Base-by-base conservation (phyloP, 2,329 filamentous ascomycete species). In the Pseudopyrenochaeta lycopersici region DNA sequence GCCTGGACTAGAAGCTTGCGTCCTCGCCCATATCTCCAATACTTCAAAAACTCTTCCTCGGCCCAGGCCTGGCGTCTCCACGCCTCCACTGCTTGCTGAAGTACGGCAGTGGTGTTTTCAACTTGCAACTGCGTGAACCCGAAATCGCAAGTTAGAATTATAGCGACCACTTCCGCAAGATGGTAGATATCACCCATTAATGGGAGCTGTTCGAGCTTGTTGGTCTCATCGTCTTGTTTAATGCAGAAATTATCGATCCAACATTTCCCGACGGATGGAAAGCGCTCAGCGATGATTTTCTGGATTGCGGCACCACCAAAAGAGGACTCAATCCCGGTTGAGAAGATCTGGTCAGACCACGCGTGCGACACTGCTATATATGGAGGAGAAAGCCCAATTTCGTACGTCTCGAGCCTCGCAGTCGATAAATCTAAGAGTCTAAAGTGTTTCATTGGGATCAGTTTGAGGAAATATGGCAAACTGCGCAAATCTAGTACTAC, bases 241-340 rank as follows among this genome's bases (percentile, higher is more conserved):
- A 44, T 44, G 29, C 41, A 44, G 41, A 44, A 44, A 15, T 31
- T 44, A 15, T 44, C 41, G 23, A 31, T 31, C 41, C 41, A 44
- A 29, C 41, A 44, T 14, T 44, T 23, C 17, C 18, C 7, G 5
- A 44, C 12, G n/a, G 23, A 2, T 7, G 41, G 41, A 29, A 31
- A 32, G 41, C 21, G 41, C 6, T 44, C 41, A 10, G 23, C 17
- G 3, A 44, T 32, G n/a, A 44, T 9, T 31, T 31, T 44, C 10
- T 15, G 41, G 11, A 44, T 18, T 10, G 41, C 29, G n/a, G 15
- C 18, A n/a, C 41, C 41, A 10, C 41, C 41, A 32, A 44, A 44
- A 10, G 41, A 44, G n/a, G 41, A 17, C 18, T 15, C 7, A 7
- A 44, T 10, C 14, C 27, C 41, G 4, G 41, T 18, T 11, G 3